A percentile compares a stretch with the other conserved stretches of the same genome.
phyloP scores from a whole-genome alignment of 768 basidiomycete genomes.

The Sporobolomyces phaffii region DNA sequence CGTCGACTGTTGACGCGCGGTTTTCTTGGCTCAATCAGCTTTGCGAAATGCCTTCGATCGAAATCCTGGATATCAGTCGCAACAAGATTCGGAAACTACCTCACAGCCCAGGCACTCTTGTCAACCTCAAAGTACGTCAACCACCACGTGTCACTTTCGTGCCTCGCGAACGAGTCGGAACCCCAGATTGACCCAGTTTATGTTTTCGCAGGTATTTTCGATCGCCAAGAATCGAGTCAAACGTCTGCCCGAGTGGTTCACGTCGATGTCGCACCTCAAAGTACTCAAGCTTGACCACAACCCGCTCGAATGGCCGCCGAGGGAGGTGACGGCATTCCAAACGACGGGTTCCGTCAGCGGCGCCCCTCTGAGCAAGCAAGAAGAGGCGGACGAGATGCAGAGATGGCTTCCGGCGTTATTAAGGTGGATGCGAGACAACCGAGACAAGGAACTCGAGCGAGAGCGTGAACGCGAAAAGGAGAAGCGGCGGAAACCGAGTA shows the following conservation, averaged over 20 bases:
- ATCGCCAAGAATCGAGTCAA: conserved; percentile 77
- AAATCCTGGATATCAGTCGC: conserved; percentile 88
- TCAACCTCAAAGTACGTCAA: conserved; percentile 61
- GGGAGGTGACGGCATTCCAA: conserved; percentile 46
- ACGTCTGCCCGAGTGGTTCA: conserved; percentile 69
- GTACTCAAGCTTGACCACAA: conserved; percentile 84
- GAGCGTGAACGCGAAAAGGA: conserved; percentile 12
- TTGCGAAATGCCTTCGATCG: conserved; percentile 74
- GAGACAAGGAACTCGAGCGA: conserved; percentile 16
- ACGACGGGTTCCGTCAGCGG: background rate
- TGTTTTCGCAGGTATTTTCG: conserved; percentile 64
- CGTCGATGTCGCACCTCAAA: conserved; percentile 64
- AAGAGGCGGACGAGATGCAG: conserved; percentile 56
- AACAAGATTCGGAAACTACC: conserved; percentile 83
- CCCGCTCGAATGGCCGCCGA: conserved; percentile 88
- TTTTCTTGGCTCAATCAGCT: too few species aligned
- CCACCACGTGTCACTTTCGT: too few species aligned
- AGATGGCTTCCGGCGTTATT: conserved; percentile 57
- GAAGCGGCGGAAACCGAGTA: conserved; percentile 4
- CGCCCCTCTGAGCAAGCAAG: conserved; percentile 45
- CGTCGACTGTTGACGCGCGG: too few species aligned
- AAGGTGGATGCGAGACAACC: conserved; percentile 30
- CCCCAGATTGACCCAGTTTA: too few species aligned
- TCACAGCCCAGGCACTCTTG: conserved; percentile 67
- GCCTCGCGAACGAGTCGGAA: too few species aligned